Conservation (phyloP, 176 grass and related monocot genomes). For the Hsuehochloa calcarea region DNA sequence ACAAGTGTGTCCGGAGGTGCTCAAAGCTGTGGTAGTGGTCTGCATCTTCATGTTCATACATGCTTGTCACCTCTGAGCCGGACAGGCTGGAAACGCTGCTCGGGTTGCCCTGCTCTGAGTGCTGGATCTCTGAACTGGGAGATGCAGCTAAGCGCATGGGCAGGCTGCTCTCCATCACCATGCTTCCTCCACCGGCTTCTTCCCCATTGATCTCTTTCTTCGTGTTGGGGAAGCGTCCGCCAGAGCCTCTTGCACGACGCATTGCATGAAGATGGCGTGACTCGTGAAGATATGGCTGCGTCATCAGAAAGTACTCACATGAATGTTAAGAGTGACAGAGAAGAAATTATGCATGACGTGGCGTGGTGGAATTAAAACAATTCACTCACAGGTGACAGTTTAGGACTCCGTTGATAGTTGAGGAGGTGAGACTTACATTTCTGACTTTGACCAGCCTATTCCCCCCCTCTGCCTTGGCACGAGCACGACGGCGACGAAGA, state of each 20-base stretch:
- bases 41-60: slow-evolving; percentile 50
- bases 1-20: slow-evolving; percentile 57
- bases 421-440: slow-evolving; percentile 49
- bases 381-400: neutral
- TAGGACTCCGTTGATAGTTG: neutral
- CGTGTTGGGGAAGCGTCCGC: slow-evolving; percentile 89
- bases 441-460: slow-evolving; percentile 67
- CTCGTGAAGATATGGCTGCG: slow-evolving; percentile 93
- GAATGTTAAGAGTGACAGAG: neutral
- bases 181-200: slow-evolving; percentile 5
- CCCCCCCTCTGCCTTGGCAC: slow-evolving; percentile 69
- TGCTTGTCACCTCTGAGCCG: slow-evolving; percentile 78
- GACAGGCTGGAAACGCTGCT: slow-evolving; percentile 66
- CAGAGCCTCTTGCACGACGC: slow-evolving; percentile 74
- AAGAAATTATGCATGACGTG: neutral
- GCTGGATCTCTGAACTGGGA: slow-evolving; percentile 71
- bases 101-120: slow-evolving; percentile 54
- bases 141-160: slow-evolving; percentile 33
- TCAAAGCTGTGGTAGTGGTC: slow-evolving; percentile 45
- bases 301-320: neutral
- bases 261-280: slow-evolving; percentile 91
- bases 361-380: neutral
- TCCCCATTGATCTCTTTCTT: slow-evolving; percentile 47
- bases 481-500: slow-evolving; percentile 74
- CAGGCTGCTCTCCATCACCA: neutral